Percentiles rank a stretch among this genome's conserved stretches.
phyloP scores from a whole-genome alignment of 2,329 filamentous ascomycete genomes.

The Fusarium burgessii region DNA sequence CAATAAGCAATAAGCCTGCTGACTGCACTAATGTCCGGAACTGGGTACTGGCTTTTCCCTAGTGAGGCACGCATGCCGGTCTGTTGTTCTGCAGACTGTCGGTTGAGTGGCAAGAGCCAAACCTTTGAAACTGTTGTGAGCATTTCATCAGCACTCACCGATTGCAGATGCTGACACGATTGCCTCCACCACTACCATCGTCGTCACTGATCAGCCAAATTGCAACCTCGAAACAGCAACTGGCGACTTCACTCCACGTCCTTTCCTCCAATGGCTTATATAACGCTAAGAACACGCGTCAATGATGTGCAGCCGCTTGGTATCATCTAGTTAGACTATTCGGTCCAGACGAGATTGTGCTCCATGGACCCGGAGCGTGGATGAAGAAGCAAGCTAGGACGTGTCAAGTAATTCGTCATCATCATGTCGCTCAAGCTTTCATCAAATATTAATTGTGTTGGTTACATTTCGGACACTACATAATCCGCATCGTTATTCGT shows the following conservation, averaged over 20 bases:
- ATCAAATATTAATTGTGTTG: not conserved
- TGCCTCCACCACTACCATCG: not conserved
- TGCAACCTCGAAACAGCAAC: not conserved
- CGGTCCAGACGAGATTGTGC: conserved; percentile 21
- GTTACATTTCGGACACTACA: not conserved
- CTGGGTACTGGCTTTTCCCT: not conserved
- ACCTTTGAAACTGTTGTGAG: not conserved
- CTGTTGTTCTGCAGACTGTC: not conserved
- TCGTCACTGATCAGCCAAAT: not conserved
- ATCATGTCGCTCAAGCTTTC: not conserved
- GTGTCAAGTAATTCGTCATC: not conserved
- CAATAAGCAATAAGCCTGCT: conserved; percentile 3
- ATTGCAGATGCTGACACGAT: not conserved
- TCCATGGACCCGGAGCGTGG: conserved; percentile 44
- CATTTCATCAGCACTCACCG: not conserved
- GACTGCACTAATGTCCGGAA: not conserved
- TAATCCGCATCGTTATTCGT: conserved; percentile 20
- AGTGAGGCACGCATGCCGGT: not conserved
- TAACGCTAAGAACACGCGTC: not conserved
- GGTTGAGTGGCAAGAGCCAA: not conserved
- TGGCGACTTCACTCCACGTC: not conserved
- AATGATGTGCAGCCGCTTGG: conserved; percentile 5
- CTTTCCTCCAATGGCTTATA: no score
- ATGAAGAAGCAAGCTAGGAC: conserved; percentile 29
- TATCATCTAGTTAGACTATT: conserved; percentile 3